phyloP scores from a whole-genome alignment of 352 stramenopile species.

The Phytopythium mirpurense region DNA sequence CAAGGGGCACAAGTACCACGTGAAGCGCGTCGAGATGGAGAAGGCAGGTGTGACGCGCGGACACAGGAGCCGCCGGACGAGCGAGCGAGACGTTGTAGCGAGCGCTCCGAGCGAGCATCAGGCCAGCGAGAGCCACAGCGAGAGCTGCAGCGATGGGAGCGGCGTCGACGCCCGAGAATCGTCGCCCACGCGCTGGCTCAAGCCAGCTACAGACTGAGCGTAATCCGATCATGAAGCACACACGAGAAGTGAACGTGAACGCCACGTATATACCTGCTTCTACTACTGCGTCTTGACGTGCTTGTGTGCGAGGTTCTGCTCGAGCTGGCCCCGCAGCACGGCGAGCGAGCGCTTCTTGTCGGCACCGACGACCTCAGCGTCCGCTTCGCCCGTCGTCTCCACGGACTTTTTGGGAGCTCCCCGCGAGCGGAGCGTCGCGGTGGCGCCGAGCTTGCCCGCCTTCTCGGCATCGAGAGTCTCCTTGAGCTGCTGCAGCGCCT shows the following conservation, averaged over 20 bases:
- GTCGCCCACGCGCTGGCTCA: constrained; percentile 2
- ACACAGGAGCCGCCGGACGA: constrained; percentile 12
- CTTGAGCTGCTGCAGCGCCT: constrained; percentile 69
- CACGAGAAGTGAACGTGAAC: neutral
- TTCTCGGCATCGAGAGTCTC: constrained; percentile 76
- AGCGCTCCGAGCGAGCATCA: too few species aligned
- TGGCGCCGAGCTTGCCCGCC: constrained; percentile 50
- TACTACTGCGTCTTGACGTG: constrained; percentile 40
- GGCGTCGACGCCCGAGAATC: neutral
- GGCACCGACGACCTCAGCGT: constrained; percentile 21
- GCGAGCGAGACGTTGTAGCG: neutral
- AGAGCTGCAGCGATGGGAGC: neutral
- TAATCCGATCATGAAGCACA: neutral
- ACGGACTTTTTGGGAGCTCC: constrained; percentile 3
- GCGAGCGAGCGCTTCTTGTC: constrained; percentile 62
- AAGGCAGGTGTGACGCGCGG: constrained; percentile 10
- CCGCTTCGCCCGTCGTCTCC: constrained; percentile 7
- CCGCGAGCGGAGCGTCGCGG: constrained; percentile 23
- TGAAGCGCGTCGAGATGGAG: constrained; percentile 63
- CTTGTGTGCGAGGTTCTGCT: constrained; percentile 43
- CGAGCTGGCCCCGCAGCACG: constrained; percentile 50
- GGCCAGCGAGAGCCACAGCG: neutral
- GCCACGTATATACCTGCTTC: constrained; percentile 15
- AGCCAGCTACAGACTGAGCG: neutral
- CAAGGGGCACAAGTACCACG: constrained; percentile 78